Evolutionary conservation across 2,329 filamentous ascomycete species (phyloP), one percentile per base, ranked within the genome.

Genomic region (Fusarium sp.): DNA sequence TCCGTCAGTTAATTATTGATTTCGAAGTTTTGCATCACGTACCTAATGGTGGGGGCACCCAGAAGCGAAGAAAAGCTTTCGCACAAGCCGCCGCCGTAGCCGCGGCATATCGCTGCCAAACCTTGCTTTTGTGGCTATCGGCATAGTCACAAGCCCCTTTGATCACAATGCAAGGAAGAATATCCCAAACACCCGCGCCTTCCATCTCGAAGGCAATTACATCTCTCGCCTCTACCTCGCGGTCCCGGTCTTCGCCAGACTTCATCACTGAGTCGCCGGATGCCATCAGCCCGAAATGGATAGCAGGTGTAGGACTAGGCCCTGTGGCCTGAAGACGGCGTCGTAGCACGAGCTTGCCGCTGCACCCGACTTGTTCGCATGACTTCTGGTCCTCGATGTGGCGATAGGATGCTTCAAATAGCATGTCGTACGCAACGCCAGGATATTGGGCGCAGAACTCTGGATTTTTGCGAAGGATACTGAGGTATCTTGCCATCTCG

Each of bases 141-240:
- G 49, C 33, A 9, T 52, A 52, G 17, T 52, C n/a, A 1, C 35
- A 52, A 7, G 18, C 49, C 7, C 49, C 49, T 3, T 52, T 52
- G 3, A 52, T 38, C 0, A 52, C 14, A 7, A 61, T 18, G 6
- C 47, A 61, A 10, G 58, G 58, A 2, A 61, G 14, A 3, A 2
- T 44, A 24, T 44, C 41, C 14, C n/a, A 61, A 3, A 61, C 31
- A 0, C 58, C 47, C 6, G 47, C 47, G 0, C 15, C 31, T 6
- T 62, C 58, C 48, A 62, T 62, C 48, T 62, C 39, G 15, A 62
- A 38, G 0, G 10, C 39, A 28, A 62, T 38, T 1, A 45, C 11
- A 2, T 5, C 38, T 28, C 12, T 24, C 9, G n/a, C n/a, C n/a
- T 1, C 0, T 5, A 0, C 12, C 1, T n/a, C 58, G 1, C 6